Evolutionary conservation across 2,329 filamentous ascomycete species (phyloP).

Genomic region (Metarhizium sp.): DNA sequence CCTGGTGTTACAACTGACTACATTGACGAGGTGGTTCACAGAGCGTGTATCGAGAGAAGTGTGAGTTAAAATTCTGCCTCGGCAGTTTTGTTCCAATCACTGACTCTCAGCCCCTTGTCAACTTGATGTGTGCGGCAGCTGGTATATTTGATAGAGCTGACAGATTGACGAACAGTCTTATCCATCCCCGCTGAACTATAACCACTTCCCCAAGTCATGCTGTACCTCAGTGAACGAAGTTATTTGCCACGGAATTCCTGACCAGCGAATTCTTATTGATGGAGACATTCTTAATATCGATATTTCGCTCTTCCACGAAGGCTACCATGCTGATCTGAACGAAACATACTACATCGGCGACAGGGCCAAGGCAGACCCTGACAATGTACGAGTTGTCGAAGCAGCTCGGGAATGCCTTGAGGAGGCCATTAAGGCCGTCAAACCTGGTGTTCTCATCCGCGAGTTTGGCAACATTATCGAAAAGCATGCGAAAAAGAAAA

Average conservation of each 20-base stretch:
- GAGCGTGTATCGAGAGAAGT: conserved; percentile 85
- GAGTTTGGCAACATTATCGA: conserved; percentile 94
- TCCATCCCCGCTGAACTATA: conserved; percentile 90
- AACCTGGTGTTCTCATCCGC: conserved; percentile 85
- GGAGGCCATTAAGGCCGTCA: conserved; percentile 83
- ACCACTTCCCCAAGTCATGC: conserved; percentile 93
- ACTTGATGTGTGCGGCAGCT: background rate
- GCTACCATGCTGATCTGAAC: conserved; percentile 94
- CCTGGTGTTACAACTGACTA: conserved; percentile 96
- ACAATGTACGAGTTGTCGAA: conserved; percentile 85
- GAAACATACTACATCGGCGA: conserved; percentile 98
- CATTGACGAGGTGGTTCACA: conserved; percentile 90
- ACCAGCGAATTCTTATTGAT: conserved; percentile 76
- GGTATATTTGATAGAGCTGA: background rate
- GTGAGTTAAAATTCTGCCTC: conserved; percentile 40
- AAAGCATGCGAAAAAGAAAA: conserved; percentile 77
- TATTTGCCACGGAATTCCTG: conserved; percentile 97
- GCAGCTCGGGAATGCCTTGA: conserved; percentile 81
- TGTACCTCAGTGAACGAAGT: conserved; percentile 96
- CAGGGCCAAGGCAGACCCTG: conserved; percentile 71
- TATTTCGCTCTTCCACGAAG: conserved; percentile 85
- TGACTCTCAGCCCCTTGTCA: background rate
- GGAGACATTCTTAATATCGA: conserved; percentile 98
- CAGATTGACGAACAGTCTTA: conserved; percentile 59
- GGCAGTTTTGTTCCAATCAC: background rate